A percentile compares a stretch with the other conserved stretches of the same genome.
Conservation (phyloP, 768 basidiomycete species). For the Dioszegia aurantiaca region DNA sequence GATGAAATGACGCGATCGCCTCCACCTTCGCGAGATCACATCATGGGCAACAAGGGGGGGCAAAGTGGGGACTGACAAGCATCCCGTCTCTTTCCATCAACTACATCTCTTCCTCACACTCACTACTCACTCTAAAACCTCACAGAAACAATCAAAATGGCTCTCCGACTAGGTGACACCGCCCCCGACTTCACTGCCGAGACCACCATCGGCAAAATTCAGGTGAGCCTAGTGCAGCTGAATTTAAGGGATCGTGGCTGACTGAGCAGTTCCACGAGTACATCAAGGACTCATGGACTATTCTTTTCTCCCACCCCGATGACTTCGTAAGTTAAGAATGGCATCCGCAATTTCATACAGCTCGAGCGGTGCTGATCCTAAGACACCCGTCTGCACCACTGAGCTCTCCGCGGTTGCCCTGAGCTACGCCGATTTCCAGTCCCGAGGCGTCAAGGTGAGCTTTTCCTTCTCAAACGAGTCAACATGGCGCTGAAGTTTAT, state of each 20-base stretch:
- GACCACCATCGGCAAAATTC: constrained; percentile 81
- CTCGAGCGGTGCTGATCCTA: neutral
- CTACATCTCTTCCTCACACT: neutral
- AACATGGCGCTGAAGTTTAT: neutral
- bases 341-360: too few species aligned
- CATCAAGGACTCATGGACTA: constrained; percentile 82
- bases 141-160: constrained; percentile 27
- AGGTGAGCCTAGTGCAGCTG: constrained; percentile 55
- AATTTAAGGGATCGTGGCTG: neutral
- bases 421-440: constrained; percentile 75
- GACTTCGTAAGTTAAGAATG: constrained; percentile 36
- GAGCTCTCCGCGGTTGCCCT: constrained; percentile 95
- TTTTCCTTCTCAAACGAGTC: neutral
- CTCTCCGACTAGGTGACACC: constrained; percentile 55
- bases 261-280: constrained; percentile 66
- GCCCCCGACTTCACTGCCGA: constrained; percentile 89
- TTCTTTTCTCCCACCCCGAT: constrained; percentile 91
- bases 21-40: constrained; percentile 6
- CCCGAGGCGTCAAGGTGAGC: constrained; percentile 79
- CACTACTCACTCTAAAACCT: neutral
- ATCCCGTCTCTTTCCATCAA: neutral
- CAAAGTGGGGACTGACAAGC: neutral
- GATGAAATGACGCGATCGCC: constrained; percentile 5
- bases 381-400: constrained; percentile 60
- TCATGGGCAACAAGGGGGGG: neutral